Evolutionary conservation across 2,329 filamentous ascomycete species (phyloP).

Genomic region (Penicillium polonicum): DNA sequence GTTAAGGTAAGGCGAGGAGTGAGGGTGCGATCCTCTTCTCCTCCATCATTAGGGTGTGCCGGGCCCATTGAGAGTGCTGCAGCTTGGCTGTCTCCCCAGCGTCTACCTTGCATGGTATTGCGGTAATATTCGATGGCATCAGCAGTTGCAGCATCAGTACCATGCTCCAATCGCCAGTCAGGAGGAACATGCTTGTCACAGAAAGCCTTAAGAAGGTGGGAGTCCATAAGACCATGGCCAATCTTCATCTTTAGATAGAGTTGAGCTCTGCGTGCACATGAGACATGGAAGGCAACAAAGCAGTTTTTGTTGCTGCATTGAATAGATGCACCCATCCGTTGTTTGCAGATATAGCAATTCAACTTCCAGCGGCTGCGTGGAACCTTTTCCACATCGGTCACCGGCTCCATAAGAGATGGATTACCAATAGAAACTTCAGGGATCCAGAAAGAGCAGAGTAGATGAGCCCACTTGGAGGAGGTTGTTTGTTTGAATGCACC

Average conservation of each 20-base stretch:
- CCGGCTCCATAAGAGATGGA: constrained; percentile 95
- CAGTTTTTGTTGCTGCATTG: constrained; percentile 98
- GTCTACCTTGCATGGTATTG: constrained; percentile 79
- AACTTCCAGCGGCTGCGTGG: constrained; percentile 92
- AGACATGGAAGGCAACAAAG: constrained; percentile 96
- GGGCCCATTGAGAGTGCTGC: constrained; percentile 79
- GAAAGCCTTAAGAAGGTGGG: constrained; percentile 84
- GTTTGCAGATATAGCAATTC: constrained; percentile 92
- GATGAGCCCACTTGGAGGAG: constrained; percentile 91
- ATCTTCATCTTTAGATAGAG: constrained; percentile 97
- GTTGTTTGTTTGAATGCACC: constrained; percentile 98
- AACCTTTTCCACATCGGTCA: constrained; percentile 97
- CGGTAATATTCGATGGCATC: constrained; percentile 89
- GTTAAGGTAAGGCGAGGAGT: constrained; percentile 55
- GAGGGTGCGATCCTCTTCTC: constrained; percentile 38
- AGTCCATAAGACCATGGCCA: constrained; percentile 76
- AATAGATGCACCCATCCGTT: constrained; percentile 97
- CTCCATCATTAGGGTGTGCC: constrained; percentile 55
- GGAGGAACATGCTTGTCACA: constrained; percentile 92
- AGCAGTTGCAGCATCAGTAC: constrained; percentile 74
- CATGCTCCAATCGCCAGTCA: constrained; percentile 84
- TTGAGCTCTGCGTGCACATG: constrained; percentile 82
- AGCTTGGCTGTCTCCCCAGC: constrained; percentile 89
- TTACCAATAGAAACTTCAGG: constrained; percentile 95
- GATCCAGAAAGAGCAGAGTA: constrained; percentile 98